A percentile compares a stretch with the other conserved stretches of the same genome.
Conservation (phyloP, 352 stramenopile genomes). For the Phytophthora tentaculata region DNA sequence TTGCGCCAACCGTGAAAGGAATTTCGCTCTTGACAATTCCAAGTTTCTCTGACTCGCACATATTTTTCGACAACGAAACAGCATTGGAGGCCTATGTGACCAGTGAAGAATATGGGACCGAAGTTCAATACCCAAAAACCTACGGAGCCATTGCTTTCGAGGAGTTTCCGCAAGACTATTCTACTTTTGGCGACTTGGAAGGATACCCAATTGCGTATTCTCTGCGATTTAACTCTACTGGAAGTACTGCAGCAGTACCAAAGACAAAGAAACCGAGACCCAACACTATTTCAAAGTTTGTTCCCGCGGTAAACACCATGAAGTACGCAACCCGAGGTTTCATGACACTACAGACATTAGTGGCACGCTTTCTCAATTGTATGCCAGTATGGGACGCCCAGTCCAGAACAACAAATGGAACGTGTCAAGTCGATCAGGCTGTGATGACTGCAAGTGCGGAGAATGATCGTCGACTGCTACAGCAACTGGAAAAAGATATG, state of each 20-base stretch:
- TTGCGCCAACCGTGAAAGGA: slow-evolving; percentile 43
- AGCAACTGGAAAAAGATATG: slow-evolving; percentile 58
- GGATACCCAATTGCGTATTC: slow-evolving; percentile 63
- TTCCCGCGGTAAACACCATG: slow-evolving; percentile 28
- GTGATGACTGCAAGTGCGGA: slow-evolving; percentile 28
- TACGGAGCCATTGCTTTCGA: slow-evolving; percentile 74
- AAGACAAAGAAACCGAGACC: slow-evolving; percentile 42
- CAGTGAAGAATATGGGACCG: slow-evolving; percentile 53
- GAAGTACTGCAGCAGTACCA: slow-evolving; percentile 49
- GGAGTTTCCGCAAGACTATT: slow-evolving; percentile 41
- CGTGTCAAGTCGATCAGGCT: slow-evolving; percentile 55
- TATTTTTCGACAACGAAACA: slow-evolving; percentile 66
- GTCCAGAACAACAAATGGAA: slow-evolving; percentile 32
- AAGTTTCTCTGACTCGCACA: slow-evolving; percentile 59
- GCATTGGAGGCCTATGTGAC: slow-evolving; percentile 63
- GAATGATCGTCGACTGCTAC: slow-evolving; percentile 48
- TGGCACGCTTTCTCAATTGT: slow-evolving; percentile 75
- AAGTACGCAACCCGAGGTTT: slow-evolving; percentile 71
- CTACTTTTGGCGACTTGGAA: slow-evolving; percentile 42
- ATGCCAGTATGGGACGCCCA: slow-evolving; percentile 57
- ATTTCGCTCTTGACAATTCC: slow-evolving; percentile 57
- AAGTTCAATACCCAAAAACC: slow-evolving; percentile 62
- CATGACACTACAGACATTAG: slow-evolving; percentile 73
- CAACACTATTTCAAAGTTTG: slow-evolving; percentile 23
- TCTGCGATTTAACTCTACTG: slow-evolving; percentile 73